These are phyloP conservation scores for Aspergillus spinulosporus DNA, from an alignment of 2,329 filamentous ascomycete species.

Conservation along the genomic window DNA sequence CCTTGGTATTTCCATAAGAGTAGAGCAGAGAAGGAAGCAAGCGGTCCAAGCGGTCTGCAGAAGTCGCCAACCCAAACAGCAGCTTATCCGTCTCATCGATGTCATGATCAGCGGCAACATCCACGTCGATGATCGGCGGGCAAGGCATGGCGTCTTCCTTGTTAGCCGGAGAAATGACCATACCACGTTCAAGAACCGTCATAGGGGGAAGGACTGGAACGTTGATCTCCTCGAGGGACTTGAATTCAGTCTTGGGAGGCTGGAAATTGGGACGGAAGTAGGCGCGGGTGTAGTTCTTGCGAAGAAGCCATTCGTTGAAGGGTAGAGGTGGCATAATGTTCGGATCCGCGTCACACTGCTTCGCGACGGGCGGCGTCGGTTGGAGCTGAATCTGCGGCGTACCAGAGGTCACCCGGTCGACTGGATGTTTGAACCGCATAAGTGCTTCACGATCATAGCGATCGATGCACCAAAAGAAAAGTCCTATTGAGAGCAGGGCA, in stretches of 20 bases:
- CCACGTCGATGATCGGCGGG: constrained; percentile 42
- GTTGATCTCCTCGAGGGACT: constrained; percentile 40
- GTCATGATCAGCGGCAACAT: constrained; percentile 42
- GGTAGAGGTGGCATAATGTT: constrained; percentile 37
- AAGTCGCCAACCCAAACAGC: constrained; percentile 45
- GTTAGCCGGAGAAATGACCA: constrained; percentile 39
- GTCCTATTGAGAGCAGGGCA: constrained; percentile 39
- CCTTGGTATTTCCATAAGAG: constrained; percentile 45
- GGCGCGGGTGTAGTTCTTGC: constrained; percentile 47
- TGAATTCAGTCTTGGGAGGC: constrained; percentile 39
- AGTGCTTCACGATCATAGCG: constrained; percentile 41
- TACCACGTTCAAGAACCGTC: constrained; percentile 41
- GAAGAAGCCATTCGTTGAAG: constrained; percentile 44
- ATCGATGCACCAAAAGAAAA: constrained; percentile 45
- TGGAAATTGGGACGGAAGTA: constrained; percentile 44
- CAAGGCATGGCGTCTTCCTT: constrained; percentile 35
- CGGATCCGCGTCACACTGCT: constrained; percentile 38
- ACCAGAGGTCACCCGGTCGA: constrained; percentile 27
- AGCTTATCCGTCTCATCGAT: constrained; percentile 44
- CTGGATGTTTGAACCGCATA: constrained; percentile 38
- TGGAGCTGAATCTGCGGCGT: constrained; percentile 28
- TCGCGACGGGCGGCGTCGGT: constrained; percentile 20
- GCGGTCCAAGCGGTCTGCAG: constrained; percentile 44
- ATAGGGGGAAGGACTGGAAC: constrained; percentile 41
- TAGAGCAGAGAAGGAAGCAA: constrained; percentile 44